These are phyloP conservation scores for Taphrina wiesneri DNA, from an alignment of 1,139 yeast species.

Conservation along the genomic window DNA sequence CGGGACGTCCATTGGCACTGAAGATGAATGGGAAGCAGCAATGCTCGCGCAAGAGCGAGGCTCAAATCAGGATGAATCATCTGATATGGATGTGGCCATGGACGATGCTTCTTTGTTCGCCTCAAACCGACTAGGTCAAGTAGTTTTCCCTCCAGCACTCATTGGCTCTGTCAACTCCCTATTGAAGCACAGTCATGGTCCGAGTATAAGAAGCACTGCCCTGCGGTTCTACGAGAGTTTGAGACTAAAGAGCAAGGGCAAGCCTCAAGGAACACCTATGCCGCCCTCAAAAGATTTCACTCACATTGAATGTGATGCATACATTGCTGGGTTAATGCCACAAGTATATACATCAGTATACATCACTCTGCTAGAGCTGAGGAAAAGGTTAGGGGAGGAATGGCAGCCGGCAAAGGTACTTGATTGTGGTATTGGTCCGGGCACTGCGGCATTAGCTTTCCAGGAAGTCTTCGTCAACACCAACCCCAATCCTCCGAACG, in stretches of 20 bases:
- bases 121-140: constrained; percentile 25
- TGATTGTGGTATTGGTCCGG: constrained; percentile 90
- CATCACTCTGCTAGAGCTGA: constrained; percentile 68
- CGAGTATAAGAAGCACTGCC: constrained; percentile 18
- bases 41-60: constrained; percentile 1
- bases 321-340: constrained; percentile 76
- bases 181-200: constrained; percentile 15
- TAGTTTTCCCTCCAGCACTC: constrained; percentile 1
- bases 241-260: not conserved
- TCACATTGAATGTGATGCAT: constrained; percentile 55
- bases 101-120: constrained; percentile 30
- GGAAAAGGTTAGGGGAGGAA: constrained; percentile 53
- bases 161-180: constrained; percentile 4
- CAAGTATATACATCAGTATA: constrained; percentile 76
- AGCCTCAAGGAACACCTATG: constrained; percentile 10
- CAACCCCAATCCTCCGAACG: not conserved
- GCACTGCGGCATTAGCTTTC: constrained; percentile 84
- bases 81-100: not conserved
- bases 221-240: constrained; percentile 17
- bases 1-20: constrained; percentile 14
- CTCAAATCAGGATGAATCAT: constrained; percentile 1
- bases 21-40: constrained; percentile 30
- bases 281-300: constrained; percentile 27
- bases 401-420: constrained; percentile 69
- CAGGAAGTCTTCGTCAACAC: constrained; percentile 73